phyloP scores from a whole-genome alignment of 129 eudicot species.

The Arctium minus region DNA sequence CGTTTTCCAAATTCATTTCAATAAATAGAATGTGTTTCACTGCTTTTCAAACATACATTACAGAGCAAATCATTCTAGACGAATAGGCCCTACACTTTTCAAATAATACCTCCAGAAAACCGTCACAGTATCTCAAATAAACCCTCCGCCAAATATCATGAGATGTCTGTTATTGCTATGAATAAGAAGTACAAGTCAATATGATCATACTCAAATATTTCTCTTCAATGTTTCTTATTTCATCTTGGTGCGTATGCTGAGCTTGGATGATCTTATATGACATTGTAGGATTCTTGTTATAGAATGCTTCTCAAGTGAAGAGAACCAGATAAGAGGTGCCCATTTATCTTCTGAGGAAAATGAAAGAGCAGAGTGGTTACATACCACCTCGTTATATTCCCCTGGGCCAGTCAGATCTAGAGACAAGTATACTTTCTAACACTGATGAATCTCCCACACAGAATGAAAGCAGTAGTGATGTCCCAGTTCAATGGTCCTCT shows the following conservation, averaged over 20 bases:
- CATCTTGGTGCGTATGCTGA: not conserved
- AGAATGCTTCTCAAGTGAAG: conserved; percentile 3
- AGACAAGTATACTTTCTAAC: conserved; percentile 18
- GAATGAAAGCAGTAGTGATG: conserved; percentile 11
- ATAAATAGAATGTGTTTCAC: no score
- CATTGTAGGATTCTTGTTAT: conserved; percentile 6
- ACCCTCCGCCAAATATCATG: no score
- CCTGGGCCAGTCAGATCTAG: conserved; percentile 51
- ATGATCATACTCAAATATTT: not conserved
- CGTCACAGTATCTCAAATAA: no score
- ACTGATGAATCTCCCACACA: conserved; percentile 19
- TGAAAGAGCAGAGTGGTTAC: conserved; percentile 56
- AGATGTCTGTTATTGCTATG: no score
- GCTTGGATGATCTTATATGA: not conserved
- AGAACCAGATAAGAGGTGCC: not conserved
- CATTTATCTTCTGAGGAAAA: not conserved
- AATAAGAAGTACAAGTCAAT: no score
- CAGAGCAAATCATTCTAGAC: no score
- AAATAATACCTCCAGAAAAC: no score
- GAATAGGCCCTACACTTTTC: no score
- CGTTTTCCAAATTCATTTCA: no score
- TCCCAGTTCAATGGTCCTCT: conserved; percentile 73
- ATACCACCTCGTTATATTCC: conserved; percentile 88
- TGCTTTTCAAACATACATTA: no score
- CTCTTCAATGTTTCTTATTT: not conserved